A percentile compares a stretch with the other conserved stretches of the same genome.
These are phyloP conservation scores for Daphne laureola DNA, from an alignment of 441 rosid species.

Conservation along the genomic window DNA sequence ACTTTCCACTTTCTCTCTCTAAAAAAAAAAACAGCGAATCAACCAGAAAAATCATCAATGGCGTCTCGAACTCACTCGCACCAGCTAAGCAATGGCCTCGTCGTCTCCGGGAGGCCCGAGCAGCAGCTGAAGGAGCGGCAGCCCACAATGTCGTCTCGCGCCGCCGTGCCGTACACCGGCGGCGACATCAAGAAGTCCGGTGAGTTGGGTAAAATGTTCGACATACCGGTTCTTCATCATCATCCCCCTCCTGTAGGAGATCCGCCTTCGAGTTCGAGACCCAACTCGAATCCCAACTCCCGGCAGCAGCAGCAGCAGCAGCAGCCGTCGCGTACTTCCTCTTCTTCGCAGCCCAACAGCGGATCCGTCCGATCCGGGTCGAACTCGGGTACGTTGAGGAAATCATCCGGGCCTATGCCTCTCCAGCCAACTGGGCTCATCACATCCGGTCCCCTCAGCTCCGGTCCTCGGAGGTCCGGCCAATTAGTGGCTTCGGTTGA, in stretches of 20 bases:
- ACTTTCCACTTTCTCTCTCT: not conserved
- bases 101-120: constrained; percentile 59
- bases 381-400: constrained; percentile 57
- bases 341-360: constrained; percentile 57
- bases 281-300: constrained; percentile 31
- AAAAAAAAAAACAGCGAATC: not conserved
- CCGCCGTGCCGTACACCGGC: constrained; percentile 66
- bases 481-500: constrained; percentile 39
- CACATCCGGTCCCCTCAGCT: constrained; percentile 62
- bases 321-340: constrained; percentile 39
- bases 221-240: constrained; percentile 40
- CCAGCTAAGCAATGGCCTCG: constrained; percentile 62
- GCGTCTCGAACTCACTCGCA: constrained; percentile 50
- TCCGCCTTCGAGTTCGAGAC: constrained; percentile 35
- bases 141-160: constrained; percentile 49
- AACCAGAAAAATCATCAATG: constrained; percentile 29
- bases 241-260: constrained; percentile 17
- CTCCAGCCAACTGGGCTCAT: constrained; percentile 85
- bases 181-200: constrained; percentile 75
- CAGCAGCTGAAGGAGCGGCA: constrained; percentile 46
- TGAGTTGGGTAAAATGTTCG: constrained; percentile 78
- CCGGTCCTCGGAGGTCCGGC: constrained; percentile 59
- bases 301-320: constrained; percentile 11
- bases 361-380: constrained; percentile 83
- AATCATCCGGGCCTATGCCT: constrained; percentile 64